Evolutionary conservation across 192 early-diverging fungal species (phyloP).

Genomic region (Coemansia sp.): DNA sequence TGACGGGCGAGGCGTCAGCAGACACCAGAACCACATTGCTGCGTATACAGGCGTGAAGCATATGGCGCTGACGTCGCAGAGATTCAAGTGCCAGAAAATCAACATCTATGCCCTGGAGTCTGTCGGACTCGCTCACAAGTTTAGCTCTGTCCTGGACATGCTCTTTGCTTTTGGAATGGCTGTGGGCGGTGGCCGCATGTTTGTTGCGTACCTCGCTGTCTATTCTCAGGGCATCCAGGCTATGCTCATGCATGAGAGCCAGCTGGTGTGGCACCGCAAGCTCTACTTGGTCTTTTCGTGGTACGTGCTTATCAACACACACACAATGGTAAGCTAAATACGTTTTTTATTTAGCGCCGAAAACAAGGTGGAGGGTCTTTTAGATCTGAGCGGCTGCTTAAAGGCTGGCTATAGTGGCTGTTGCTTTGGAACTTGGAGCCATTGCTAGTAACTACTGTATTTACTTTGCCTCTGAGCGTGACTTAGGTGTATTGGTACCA

Average conservation of each 20-base stretch:
- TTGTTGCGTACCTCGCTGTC: slow-evolving; percentile 60
- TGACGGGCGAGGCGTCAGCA: slow-evolving; percentile 84
- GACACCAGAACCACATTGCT: slow-evolving; percentile 86
- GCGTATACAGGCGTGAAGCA: slow-evolving; percentile 68
- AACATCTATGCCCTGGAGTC: slow-evolving; percentile 58
- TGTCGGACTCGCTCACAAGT: slow-evolving; percentile 60
- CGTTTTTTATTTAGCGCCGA: background rate
- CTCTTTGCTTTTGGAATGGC: slow-evolving; percentile 34
- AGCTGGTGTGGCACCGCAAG: slow-evolving; percentile 92
- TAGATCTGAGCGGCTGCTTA: too few relatives aligned
- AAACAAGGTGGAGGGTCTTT: too few relatives aligned
- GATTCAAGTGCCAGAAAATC: slow-evolving; percentile 52
- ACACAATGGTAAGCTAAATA: slow-evolving; percentile 38
- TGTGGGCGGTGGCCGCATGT: slow-evolving; percentile 42
- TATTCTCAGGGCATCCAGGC: slow-evolving; percentile 60
- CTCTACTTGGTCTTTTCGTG: slow-evolving; percentile 82
- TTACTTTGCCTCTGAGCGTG: too few relatives aligned
- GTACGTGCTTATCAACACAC: slow-evolving; percentile 83
- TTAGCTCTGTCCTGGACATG: slow-evolving; percentile 56
- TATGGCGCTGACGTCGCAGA: slow-evolving; percentile 54
- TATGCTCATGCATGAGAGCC: slow-evolving; percentile 79
- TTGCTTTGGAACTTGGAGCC: too few relatives aligned
- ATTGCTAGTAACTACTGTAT: too few relatives aligned
- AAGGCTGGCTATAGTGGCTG: too few relatives aligned
- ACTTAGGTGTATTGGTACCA: too few relatives aligned